Percentiles rank a stretch among this genome's conserved stretches.
Evolutionary conservation across 805 yeast species (phyloP).

Genomic region (Nakazawaea ambrosiae): DNA sequence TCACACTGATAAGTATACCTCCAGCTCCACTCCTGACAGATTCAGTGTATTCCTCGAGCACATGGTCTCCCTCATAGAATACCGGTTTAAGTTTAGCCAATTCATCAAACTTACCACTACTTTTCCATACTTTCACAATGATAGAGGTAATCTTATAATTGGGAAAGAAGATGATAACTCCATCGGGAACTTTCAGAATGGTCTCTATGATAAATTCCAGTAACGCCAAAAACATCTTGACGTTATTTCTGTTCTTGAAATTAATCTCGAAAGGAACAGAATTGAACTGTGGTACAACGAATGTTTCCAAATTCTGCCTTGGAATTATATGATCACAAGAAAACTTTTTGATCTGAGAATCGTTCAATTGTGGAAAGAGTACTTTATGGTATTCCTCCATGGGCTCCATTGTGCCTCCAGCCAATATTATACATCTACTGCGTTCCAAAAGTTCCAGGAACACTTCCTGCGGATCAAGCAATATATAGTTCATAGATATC

Average conservation of each 20-base stretch:
- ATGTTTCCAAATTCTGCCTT: conserved; percentile 53
- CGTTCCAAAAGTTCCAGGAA: conserved; percentile 61
- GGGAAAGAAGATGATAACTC: conserved; percentile 78
- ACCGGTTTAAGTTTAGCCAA: conserved; percentile 36
- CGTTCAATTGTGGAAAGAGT: conserved; percentile 51
- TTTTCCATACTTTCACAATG: conserved; percentile 49
- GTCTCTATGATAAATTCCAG: conserved; percentile 44
- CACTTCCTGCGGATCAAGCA: conserved; percentile 70
- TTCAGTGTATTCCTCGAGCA: conserved; percentile 44
- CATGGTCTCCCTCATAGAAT: conserved; percentile 42
- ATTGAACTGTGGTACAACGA: conserved; percentile 24
- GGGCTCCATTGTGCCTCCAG: conserved; percentile 97
- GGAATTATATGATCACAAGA: conserved; percentile 86
- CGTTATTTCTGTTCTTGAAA: conserved; percentile 51
- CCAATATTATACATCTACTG: conserved; percentile 64
- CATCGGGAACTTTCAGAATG: conserved; percentile 49
- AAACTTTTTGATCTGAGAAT: conserved; percentile 40
- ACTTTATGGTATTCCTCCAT: conserved; percentile 59
- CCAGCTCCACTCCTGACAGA: conserved; percentile 36
- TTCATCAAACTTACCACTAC: conserved; percentile 22
- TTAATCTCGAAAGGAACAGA: conserved; percentile 56
- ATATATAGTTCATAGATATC: conserved; percentile 52
- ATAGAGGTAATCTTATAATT: conserved; percentile 66
- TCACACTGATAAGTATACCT: conserved; percentile 73
- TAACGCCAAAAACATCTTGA: conserved; percentile 36